Evolutionary conservation across 1,139 yeast genomes (phyloP), one percentile per base, ranked within the genome.

Genomic region (Saccharomyces hybrid): DNA sequence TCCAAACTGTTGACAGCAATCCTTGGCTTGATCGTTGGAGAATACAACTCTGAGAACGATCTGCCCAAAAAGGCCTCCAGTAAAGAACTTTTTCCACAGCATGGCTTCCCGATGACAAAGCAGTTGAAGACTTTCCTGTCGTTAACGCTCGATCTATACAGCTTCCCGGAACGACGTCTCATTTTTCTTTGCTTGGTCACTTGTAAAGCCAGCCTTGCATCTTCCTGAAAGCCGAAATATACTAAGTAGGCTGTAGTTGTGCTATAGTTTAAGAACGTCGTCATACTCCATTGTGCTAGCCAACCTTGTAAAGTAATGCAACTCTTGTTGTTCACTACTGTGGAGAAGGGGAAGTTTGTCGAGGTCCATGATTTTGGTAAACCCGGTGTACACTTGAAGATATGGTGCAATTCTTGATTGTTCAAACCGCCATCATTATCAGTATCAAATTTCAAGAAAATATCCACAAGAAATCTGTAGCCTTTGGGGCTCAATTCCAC

Each of bases 221-320:
- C 67, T 44, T 65, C 68, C 55, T 88, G 96, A 65, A 86, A 91
- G 0, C 99, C 99, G 54, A 93, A 76, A 71, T 88, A 88, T 0
- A 95, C 96, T 57, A 93, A 73, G 65, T 91, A 93, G 53, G 90
- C 95, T 55, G 93, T 77, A 0, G 98, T 90, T 0, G 90, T 85
- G 64, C 79, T 82, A 67, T 87, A 84, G 64, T 90, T 96, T 44
- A 93, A 73, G 64, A 84, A 89, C 0, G 98, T 91, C 0, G 97
- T 89, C 84, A 93, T 85, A 62, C 93, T 86, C 99, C 99, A 93
- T 65, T 93, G 98, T 0, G 99, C 98, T 48, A 93, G 73, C 99
- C 99, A 93, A 1, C 99, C 99, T 72, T 93, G 98, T 32, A 93
- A 72, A 0, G 98, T 88, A 2, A 93, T 93, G 66, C 84, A 81